phyloP scores from a whole-genome alignment of 2,329 filamentous ascomycete species.

The Fusarium sulawesiense region DNA sequence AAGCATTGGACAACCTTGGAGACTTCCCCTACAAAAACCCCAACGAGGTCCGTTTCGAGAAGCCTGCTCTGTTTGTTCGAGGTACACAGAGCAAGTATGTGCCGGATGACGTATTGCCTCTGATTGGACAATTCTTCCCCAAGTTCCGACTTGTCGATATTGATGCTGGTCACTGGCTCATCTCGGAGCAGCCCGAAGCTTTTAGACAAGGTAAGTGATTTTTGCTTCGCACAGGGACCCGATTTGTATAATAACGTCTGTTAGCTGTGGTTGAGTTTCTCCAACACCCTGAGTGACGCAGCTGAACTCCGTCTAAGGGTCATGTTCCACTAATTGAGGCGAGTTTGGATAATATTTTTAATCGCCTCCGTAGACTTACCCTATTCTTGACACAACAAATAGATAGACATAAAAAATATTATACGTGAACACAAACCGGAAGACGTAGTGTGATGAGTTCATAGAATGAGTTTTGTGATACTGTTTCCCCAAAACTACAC shows the following conservation, averaged over 20 bases:
- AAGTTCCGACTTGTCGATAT: conserved; percentile 78
- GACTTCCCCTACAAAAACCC: conserved; percentile 90
- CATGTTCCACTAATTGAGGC: conserved; percentile 20
- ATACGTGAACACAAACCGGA: not conserved
- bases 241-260: not conserved
- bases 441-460: not conserved
- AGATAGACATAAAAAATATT: conserved; percentile 8
- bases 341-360: conserved; percentile 13
- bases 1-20: conserved; percentile 78
- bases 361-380: conserved; percentile 9
- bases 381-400: conserved; percentile 9
- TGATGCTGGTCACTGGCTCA: conserved; percentile 87
- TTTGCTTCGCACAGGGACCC: not conserved
- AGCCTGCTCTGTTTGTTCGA: conserved; percentile 83
- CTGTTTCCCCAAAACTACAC: not conserved
- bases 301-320: not conserved
- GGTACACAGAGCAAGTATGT: conserved; percentile 83
- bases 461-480: not conserved
- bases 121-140: conserved; percentile 85
- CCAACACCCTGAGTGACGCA: conserved; percentile 57
- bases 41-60: conserved; percentile 73
- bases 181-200: conserved; percentile 85
- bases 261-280: conserved; percentile 74
- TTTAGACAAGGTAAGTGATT: conserved; percentile 74
- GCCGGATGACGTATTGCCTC: conserved; percentile 81